Evolutionary conservation across 148 eudicot species (phyloP).

Genomic region (Rhododendron griersonianum): DNA sequence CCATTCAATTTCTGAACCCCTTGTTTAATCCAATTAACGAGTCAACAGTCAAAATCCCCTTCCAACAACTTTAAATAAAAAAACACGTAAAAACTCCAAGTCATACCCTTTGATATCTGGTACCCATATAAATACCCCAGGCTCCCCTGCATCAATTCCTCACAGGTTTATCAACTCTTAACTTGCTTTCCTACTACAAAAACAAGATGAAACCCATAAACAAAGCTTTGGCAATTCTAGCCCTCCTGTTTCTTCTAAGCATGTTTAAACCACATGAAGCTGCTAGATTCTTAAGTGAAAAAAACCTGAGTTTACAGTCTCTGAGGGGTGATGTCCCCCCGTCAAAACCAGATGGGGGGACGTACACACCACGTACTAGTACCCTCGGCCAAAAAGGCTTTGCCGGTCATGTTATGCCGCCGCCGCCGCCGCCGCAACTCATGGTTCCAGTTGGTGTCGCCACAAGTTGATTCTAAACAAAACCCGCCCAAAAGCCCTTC

Average conservation of each 20-base stretch:
- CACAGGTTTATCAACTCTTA: neutral
- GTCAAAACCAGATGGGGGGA: neutral
- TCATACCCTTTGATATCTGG: neutral
- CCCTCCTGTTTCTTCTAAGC: slow-evolving; percentile 5
- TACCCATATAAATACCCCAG: neutral
- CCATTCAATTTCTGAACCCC: neutral
- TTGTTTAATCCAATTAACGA: neutral
- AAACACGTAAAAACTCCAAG: neutral
- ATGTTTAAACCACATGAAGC: neutral
- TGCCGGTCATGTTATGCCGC: neutral
- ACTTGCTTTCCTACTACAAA: neutral
- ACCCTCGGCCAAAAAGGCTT: slow-evolving; percentile 4
- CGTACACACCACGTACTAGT: neutral
- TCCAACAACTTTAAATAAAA: neutral
- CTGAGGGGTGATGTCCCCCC: neutral
- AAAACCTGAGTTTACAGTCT: neutral
- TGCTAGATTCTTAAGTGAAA: neutral
- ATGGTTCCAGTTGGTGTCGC: neutral
- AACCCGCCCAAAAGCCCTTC: neutral
- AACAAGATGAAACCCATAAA: neutral
- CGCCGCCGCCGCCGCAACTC: neutral
- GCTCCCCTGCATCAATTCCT: neutral
- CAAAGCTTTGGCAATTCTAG: neutral
- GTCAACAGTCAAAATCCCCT: neutral
- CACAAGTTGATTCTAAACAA: neutral